phyloP scores from a whole-genome alignment of 306 rosid genomes.

The cucumber (Cucumis sativus) region DNA sequence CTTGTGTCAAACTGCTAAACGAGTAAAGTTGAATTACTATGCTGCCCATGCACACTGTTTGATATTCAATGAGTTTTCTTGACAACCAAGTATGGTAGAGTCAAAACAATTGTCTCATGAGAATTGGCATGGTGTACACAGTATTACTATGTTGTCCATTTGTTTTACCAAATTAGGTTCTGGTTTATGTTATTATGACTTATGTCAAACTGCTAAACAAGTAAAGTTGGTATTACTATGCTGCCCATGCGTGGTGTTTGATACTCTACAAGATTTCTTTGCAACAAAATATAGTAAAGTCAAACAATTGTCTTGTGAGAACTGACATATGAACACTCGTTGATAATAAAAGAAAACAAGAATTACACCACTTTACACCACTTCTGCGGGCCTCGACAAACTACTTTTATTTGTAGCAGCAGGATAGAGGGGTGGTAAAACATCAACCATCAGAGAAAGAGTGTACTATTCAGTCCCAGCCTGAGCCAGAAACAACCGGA shows the following conservation, averaged over 20 bases:
- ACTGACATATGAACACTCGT: no score
- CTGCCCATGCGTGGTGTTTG: background rate
- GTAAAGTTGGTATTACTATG: background rate
- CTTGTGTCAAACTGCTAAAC: no score
- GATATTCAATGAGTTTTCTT: no score
- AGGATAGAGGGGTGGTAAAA: conserved; percentile 41
- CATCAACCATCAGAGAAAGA: conserved; percentile 25
- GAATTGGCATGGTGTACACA: no score
- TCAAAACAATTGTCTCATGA: no score
- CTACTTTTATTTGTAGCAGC: conserved; percentile 62
- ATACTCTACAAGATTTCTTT: no score
- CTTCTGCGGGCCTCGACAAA: conserved; percentile 47
- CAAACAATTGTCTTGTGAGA: no score
- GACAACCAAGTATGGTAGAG: no score
- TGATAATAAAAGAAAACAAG: background rate
- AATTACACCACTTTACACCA: background rate
- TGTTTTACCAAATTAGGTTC: background rate
- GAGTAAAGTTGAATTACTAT: no score
- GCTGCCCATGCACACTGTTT: no score
- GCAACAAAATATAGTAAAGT: no score
- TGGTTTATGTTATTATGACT: background rate
- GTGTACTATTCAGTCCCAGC: conserved; percentile 7
- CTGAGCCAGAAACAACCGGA: conserved; percentile 14
- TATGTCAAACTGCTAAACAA: background rate
- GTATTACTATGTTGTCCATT: background rate